phyloP scores from a whole-genome alignment of 1,284 basidiomycete species.

The Erythrobasidium hasegawianum region DNA sequence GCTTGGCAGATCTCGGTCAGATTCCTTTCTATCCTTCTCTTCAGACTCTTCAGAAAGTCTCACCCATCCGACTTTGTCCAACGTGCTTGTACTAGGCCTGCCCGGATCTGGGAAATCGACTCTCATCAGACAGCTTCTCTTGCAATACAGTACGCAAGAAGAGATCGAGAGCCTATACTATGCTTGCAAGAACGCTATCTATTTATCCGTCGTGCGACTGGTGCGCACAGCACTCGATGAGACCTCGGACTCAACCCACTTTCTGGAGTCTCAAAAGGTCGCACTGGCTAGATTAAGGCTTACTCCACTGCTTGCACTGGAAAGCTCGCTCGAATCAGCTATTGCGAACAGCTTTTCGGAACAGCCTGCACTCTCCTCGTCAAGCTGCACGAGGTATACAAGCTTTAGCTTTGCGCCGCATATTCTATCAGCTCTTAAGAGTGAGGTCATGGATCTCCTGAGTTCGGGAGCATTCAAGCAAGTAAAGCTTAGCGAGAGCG shows the following conservation, averaged over 20 bases:
- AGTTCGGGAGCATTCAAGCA: background rate
- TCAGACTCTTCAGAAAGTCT: background rate
- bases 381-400: background rate
- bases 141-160: background rate
- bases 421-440: background rate
- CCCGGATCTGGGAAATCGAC: conserved; percentile 6
- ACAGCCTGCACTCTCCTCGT: background rate
- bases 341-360: background rate
- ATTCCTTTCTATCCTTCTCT: background rate
- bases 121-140: conserved; percentile 1
- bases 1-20: background rate
- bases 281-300: background rate
- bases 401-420: background rate
- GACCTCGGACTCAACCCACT: background rate
- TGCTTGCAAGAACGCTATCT: background rate
- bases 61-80: background rate
- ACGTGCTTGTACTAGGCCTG: conserved; percentile 2
- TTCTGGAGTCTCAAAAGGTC: too few species aligned
- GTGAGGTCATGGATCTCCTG: background rate
- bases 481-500: background rate
- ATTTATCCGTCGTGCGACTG: background rate
- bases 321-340: background rate
- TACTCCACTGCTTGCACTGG: conserved; percentile 7
- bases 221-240: background rate
- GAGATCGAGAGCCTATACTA: background rate